phyloP scores from a whole-genome alignment of 1,284 basidiomycete species.

The Ganoderma sp. region DNA sequence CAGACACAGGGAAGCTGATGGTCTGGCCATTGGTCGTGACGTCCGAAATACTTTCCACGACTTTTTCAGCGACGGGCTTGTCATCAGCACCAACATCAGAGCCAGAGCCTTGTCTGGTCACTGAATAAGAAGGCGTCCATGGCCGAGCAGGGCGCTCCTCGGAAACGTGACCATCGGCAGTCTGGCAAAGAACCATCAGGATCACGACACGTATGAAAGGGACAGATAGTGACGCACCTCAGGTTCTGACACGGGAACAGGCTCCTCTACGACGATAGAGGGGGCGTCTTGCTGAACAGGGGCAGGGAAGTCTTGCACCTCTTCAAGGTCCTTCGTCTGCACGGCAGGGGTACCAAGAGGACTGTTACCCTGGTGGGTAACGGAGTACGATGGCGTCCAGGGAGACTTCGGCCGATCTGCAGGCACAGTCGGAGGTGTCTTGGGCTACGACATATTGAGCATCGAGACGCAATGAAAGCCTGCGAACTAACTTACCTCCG shows the following conservation, averaged over 20 bases:
- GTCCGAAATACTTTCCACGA: conserved; percentile 1
- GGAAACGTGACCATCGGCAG: not conserved
- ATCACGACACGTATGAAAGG: not conserved
- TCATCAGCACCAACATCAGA: conserved; percentile 25
- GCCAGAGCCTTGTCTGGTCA: conserved; percentile 44
- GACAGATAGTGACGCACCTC: not conserved
- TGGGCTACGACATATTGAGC: conserved; percentile 19
- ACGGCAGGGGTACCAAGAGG: conserved; percentile 24
- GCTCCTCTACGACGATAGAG: conserved; percentile 24
- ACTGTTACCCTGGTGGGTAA: conserved; percentile 35
- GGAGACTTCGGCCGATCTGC: conserved; percentile 32
- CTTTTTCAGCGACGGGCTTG: conserved; percentile 15
- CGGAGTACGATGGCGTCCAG: conserved; percentile 38
- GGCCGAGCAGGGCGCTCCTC: conserved; percentile 29
- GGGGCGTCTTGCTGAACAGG: conserved; percentile 18
- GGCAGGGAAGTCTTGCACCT: conserved; percentile 21
- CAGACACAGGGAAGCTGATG: conserved; percentile 38
- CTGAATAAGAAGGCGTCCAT: conserved; percentile 40
- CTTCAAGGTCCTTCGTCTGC: conserved; percentile 22
- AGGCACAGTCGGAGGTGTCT: conserved; percentile 19
- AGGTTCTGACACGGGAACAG: conserved; percentile 4
- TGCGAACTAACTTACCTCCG: conserved; percentile 14
- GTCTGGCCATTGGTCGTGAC: conserved; percentile 25
- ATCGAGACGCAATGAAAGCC: not conserved
- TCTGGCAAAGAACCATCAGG: not conserved